Evolutionary conservation across 768 basidiomycete genomes (phyloP).

Genomic region (Phlegmacium glaucopus): DNA sequence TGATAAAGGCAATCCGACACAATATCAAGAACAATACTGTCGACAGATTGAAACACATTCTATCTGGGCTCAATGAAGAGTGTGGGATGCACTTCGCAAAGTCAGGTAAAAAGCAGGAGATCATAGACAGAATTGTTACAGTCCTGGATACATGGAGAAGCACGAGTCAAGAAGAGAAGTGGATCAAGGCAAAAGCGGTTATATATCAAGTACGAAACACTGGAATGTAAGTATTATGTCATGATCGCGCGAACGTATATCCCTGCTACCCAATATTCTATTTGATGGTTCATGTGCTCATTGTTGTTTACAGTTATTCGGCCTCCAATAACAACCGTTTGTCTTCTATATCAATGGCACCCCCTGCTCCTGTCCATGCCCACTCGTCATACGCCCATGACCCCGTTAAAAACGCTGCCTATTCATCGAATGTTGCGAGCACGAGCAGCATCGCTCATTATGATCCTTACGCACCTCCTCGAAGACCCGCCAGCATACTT

Average conservation of each 20-base stretch:
- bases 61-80: constrained; percentile 75
- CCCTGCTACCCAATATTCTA: constrained; percentile 3
- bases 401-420: constrained; percentile 28
- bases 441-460: constrained; percentile 45
- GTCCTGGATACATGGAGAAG: constrained; percentile 61
- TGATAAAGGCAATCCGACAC: constrained; percentile 60
- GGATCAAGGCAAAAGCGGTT: constrained; percentile 65
- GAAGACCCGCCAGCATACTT: constrained; percentile 34
- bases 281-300: background rate
- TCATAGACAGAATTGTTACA: constrained; percentile 70
- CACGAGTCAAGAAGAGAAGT: constrained; percentile 56
- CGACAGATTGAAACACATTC: constrained; percentile 80
- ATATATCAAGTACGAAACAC: constrained; percentile 61
- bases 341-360: constrained; percentile 8
- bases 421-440: constrained; percentile 23
- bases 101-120: constrained; percentile 83
- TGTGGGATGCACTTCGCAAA: constrained; percentile 66
- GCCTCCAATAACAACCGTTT: constrained; percentile 11
- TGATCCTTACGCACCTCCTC: constrained; percentile 66
- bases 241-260: background rate
- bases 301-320: constrained; percentile 16
- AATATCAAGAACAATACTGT: constrained; percentile 77
- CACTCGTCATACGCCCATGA: constrained; percentile 22
- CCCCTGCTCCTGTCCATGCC: constrained; percentile 11
- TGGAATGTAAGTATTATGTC: constrained; percentile 55